Evolutionary conservation across 192 early-diverging fungal genomes (phyloP).

Genomic region (Spinellus fusiger): DNA sequence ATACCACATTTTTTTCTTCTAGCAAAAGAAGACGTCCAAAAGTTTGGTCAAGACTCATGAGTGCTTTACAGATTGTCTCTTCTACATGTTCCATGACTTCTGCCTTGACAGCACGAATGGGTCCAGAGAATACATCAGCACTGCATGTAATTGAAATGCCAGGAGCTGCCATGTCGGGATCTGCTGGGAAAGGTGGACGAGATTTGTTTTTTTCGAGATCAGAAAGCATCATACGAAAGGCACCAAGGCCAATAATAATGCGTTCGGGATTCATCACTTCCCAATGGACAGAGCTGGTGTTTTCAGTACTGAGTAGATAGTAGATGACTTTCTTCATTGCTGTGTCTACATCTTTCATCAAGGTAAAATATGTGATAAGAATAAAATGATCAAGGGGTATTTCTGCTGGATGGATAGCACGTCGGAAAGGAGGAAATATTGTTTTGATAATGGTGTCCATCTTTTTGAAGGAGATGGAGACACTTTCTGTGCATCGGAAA

Average conservation of each 20-base stretch:
- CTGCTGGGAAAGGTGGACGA: constrained; percentile 43
- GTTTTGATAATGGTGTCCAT: constrained; percentile 54
- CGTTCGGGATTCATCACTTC: constrained; percentile 61
- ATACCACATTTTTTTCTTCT: constrained; percentile 44
- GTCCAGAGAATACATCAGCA: constrained; percentile 29
- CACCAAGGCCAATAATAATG: constrained; percentile 66
- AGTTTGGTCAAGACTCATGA: constrained; percentile 53
- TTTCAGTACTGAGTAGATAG: constrained; percentile 60
- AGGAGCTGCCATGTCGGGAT: constrained; percentile 33
- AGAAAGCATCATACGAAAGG: constrained; percentile 67
- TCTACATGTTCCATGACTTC: constrained; percentile 66
- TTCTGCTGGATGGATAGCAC: constrained; percentile 56
- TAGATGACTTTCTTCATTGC: constrained; percentile 63
- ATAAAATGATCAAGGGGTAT: constrained; percentile 62
- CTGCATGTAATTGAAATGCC: constrained; percentile 24
- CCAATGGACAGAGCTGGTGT: constrained; percentile 22
- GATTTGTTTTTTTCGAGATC: constrained; percentile 55
- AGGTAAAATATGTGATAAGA: constrained; percentile 64
- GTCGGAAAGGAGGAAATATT: constrained; percentile 57
- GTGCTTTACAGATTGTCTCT: constrained; percentile 53
- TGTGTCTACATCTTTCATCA: constrained; percentile 57
- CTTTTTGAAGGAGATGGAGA: constrained; percentile 38
- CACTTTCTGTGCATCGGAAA: constrained; percentile 80
- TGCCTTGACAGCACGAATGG: constrained; percentile 49
- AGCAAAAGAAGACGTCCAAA: constrained; percentile 41